phyloP scores from a whole-genome alignment of 805 yeast genomes.

The Brettanomyces sp. region DNA sequence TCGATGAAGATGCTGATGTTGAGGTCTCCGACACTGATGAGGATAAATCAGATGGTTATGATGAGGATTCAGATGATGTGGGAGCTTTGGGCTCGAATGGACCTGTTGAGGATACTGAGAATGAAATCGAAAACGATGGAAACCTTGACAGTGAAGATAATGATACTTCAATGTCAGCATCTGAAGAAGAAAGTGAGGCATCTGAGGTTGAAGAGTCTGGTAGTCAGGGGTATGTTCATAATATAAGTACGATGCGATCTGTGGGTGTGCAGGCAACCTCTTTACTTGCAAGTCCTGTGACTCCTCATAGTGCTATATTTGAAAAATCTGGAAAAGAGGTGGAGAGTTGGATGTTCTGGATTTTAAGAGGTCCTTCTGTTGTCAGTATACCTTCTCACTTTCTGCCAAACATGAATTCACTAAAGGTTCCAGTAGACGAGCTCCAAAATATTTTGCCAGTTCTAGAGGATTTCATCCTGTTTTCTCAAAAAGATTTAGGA shows the following conservation, averaged over 20 bases:
- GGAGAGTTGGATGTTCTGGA: constrained; percentile 60
- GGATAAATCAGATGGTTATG: constrained; percentile 1
- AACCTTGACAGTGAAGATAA: not conserved
- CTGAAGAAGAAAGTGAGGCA: constrained; percentile 4
- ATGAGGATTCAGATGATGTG: constrained; percentile 1
- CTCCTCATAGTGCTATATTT: constrained; percentile 2
- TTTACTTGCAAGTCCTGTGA: constrained; percentile 1
- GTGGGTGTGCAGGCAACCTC: not conserved
- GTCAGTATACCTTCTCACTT: constrained; percentile 51
- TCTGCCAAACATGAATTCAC: constrained; percentile 25
- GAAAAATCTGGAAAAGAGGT: constrained; percentile 17
- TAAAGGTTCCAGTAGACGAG: constrained; percentile 15
- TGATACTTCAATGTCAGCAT: not conserved
- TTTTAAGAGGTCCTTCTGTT: constrained; percentile 54
- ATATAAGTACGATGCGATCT: not conserved
- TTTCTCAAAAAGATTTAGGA: constrained; percentile 13
- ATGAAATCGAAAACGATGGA: not conserved
- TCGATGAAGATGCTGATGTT: too few species aligned
- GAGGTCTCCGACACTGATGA: constrained; percentile 23
- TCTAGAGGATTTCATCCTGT: constrained; percentile 21
- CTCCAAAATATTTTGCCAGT: constrained; percentile 21
- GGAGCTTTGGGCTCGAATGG: not conserved
- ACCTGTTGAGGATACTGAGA: not conserved
- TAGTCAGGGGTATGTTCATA: constrained; percentile 1
- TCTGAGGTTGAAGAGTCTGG: constrained; percentile 10